phyloP scores from a whole-genome alignment of 768 basidiomycete genomes.

The Mrakia gelida region DNA sequence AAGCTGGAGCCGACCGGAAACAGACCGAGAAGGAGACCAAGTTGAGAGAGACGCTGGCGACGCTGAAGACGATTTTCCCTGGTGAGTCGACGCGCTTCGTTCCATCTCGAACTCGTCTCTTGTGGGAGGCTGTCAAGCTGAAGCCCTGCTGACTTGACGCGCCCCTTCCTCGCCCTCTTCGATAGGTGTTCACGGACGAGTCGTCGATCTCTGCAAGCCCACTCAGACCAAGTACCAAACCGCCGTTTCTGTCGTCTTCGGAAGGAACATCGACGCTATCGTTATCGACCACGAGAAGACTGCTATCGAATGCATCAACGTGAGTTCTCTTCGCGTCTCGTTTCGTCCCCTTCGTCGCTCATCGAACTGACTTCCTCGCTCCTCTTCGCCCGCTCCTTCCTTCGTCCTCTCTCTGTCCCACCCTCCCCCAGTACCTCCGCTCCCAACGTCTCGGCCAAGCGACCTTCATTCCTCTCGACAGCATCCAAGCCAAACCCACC shows the following conservation, averaged over 20 bases:
- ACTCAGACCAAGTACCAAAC: conserved; percentile 85
- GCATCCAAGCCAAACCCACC: conserved; percentile 86
- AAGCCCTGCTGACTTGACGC: neutral
- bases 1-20: conserved; percentile 81
- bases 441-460: conserved; percentile 92
- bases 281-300: conserved; percentile 97
- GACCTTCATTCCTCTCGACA: conserved; percentile 97
- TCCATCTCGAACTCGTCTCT: neutral
- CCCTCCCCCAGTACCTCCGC: conserved; percentile 69
- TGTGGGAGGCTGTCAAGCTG: too few species aligned
- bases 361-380: neutral
- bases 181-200: conserved; percentile 81
- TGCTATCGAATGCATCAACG: conserved; percentile 96
- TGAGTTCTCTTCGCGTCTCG: conserved; percentile 40
- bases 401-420: neutral
- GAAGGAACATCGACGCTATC: conserved; percentile 89
- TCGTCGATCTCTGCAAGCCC: conserved; percentile 92
- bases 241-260: conserved; percentile 85
- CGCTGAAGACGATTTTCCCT: conserved; percentile 82
- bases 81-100: conserved; percentile 50
- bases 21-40: conserved; percentile 78
- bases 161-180: neutral
- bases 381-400: too few species aligned
- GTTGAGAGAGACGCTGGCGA: conserved; percentile 79
- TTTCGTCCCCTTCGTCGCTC: neutral